Evolutionary conservation across 371 early-diverging fungal species (phyloP).

Genomic region (Actinomortierella wolfii): DNA sequence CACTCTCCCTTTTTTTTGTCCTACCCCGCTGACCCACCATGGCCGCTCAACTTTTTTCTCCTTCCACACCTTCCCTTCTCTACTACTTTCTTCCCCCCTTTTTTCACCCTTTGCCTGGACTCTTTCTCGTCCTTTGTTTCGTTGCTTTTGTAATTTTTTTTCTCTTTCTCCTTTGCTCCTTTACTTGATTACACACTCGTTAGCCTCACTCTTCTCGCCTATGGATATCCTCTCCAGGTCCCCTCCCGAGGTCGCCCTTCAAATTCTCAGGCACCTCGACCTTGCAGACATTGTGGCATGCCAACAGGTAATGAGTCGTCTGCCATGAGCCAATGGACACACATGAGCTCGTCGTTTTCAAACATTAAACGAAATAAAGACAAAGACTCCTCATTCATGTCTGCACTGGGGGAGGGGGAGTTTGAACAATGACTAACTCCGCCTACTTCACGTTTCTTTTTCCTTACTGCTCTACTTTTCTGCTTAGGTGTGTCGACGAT

Average conservation of each 20-base stretch:
- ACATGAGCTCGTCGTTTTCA: no score
- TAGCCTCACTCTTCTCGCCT: slow-evolving; percentile 7
- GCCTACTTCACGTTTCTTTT: neutral
- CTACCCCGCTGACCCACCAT: neutral
- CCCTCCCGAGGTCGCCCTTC: slow-evolving; percentile 30
- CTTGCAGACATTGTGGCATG: slow-evolving; percentile 28
- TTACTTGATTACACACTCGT: neutral
- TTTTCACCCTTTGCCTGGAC: neutral
- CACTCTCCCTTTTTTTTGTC: neutral
- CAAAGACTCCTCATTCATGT: neutral
- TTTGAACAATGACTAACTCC: no score
- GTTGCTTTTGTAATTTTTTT: neutral
- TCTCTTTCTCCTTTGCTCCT: neutral
- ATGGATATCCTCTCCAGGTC: slow-evolving; percentile 36
- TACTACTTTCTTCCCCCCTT: neutral
- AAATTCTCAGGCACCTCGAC: slow-evolving; percentile 30
- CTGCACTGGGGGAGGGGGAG: no score
- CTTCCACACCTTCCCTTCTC: neutral
- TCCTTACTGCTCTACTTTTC: neutral
- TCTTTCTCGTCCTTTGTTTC: neutral
- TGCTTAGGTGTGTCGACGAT: slow-evolving; percentile 35
- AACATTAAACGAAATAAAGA: neutral
- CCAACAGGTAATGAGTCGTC: slow-evolving; percentile 14
- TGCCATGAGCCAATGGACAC: no score
- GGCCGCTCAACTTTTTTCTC: slow-evolving; percentile 4